Base-by-base conservation (phyloP, 164 flowering plant genomes). In the Platanus orientalis region DNA sequence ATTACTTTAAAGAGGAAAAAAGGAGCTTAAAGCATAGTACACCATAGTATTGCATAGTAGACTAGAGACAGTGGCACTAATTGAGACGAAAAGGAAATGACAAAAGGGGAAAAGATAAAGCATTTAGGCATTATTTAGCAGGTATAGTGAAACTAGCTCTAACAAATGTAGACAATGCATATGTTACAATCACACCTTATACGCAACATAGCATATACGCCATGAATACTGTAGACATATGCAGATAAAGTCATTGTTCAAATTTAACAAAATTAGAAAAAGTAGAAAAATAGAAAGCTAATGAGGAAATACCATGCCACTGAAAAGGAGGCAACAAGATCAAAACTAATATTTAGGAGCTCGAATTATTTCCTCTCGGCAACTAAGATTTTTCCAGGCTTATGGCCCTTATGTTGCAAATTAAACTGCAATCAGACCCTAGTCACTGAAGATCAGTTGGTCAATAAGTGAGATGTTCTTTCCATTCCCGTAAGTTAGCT, bases 1-100 rank as follows among this genome's bases (percentile, higher is more conserved):
- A 65, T 45, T 20, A 56, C 36, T 47, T 40, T 17, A 20, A 48
- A 56, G 44, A 54, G 12, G 26, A 61, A 47, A 51, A 49, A 62
- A 3, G 42, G 34, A 32, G 21, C 24, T 6, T 21, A 28, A 29
- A 65, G 36, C 27, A 36, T 24, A 19, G n/a, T n/a, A n/a, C 20
- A 26, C 0, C 42, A 66, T 53, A 7, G 16, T 42, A 10, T 42
- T 5, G 49, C 20, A 19, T 17, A 16, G 16, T 45, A 45, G 16
- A 36, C 42, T 7, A 36, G 9, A 36, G 5, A 36, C 49, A 45
- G 16, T 34, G 39, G 39, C 10, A 34, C 39, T 10, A 34, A n/a
- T n/a, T n/a, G n/a, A n/a, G n/a, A n/a, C n/a, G n/a, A n/a, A n/a
- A n/a, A n/a, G n/a, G n/a, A n/a, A n/a, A n/a, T n/a, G n/a, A n/a